Evolutionary conservation across 2,329 filamentous ascomycete species (phyloP), one percentile per base, ranked within the genome.

Genomic region (Epichloe baconii): DNA sequence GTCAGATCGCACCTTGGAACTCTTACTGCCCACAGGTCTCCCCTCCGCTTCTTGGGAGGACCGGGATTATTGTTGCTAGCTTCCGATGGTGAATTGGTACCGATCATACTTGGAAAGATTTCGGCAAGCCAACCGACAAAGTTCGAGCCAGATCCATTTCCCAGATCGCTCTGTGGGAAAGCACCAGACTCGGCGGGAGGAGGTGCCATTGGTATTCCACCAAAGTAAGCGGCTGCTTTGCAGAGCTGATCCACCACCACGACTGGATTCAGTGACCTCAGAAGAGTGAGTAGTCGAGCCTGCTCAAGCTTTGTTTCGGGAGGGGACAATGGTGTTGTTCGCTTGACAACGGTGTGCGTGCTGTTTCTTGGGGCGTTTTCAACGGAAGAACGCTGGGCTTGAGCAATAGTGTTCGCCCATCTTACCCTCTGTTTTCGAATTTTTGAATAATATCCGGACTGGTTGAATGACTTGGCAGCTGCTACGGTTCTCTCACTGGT

Each of bases 91-190:
- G 38, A 36, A 37, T 12, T 10, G 40, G 52, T 43, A 14, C 17
- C 31, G 35, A 38, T 35, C 31, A 44, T 38, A 31, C 37, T 44
- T 47, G 53, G 53, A 35, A 83, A 84, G 50, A 84, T 80, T 58
- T 83, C 80, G 12, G 77, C 69, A 44, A 83, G 65, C 79, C 80
- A 83, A 19, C 77, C 75, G 34, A 84, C 71, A 53, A 83, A 78
- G 11, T 79, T 65, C 19, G 73, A 71, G 1, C 80, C 80, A 1
- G 74, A 66, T 3, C 80, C 79, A 59, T 82, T 81, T 12, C 70
- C 70, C 45, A 73, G 69, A 10, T 71, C 73, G 56, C 80, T 83
- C 26, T 71, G 67, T 2, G 80, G 79, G 49, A 82, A 83, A 2
- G 64, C 36, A 34, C 6, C 66, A 55, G 75, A 69, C 31, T 71